Conservation (phyloP, 2,329 filamentous ascomycete genomes). For the Botrytis hyacinthi region DNA sequence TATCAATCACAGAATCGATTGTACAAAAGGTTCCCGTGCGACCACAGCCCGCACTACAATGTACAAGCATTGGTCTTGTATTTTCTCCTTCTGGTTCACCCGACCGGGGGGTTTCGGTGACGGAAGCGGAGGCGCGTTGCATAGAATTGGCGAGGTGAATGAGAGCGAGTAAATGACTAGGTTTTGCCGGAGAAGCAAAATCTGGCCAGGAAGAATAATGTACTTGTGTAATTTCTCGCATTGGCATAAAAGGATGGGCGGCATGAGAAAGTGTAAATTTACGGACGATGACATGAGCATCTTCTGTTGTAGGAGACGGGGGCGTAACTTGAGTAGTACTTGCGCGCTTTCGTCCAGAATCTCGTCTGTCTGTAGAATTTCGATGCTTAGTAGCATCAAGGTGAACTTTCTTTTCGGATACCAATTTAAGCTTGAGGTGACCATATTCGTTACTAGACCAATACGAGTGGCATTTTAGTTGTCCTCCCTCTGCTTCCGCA, state of each 20-base stretch:
- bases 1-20: slow-evolving; percentile 92
- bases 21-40: slow-evolving; percentile 96
- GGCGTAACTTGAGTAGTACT: slow-evolving; percentile 49
- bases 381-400: slow-evolving; percentile 59
- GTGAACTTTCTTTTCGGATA: slow-evolving; percentile 81
- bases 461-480: slow-evolving; percentile 92
- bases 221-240: slow-evolving; percentile 90
- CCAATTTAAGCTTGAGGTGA: slow-evolving; percentile 66
- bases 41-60: slow-evolving; percentile 94
- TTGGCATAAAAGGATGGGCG: slow-evolving; percentile 74
- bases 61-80: slow-evolving; percentile 76
- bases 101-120: slow-evolving; percentile 41
- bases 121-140: slow-evolving; percentile 51
- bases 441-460: slow-evolving; percentile 83
- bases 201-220: slow-evolving; percentile 98
- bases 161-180: slow-evolving; percentile 78
- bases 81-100: slow-evolving; percentile 58
- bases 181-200: slow-evolving; percentile 88
- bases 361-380: slow-evolving; percentile 42
- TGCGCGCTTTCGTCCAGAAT: slow-evolving; percentile 50
- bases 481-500: slow-evolving; percentile 87
- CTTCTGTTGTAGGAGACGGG: slow-evolving; percentile 47
- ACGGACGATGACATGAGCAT: slow-evolving; percentile 76
- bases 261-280: slow-evolving; percentile 82
- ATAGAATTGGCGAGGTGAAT: slow-evolving; percentile 84